A percentile compares a stretch with the other conserved stretches of the same genome.
Conservation (phyloP, 768 basidiomycete genomes). For the Collybiopsis luxurians region DNA sequence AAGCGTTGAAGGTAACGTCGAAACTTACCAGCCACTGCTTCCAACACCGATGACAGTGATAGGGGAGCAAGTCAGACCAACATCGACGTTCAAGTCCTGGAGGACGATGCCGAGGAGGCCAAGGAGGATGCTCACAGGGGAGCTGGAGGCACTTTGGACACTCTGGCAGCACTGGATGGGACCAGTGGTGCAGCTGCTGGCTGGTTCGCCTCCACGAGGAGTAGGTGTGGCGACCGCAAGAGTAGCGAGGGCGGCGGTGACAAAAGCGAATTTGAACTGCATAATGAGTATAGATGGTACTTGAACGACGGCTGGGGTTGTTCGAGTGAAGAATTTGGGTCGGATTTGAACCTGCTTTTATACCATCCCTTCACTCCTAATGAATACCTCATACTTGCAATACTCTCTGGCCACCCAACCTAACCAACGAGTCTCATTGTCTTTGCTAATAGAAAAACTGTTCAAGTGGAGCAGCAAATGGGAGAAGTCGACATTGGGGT, state of each 20-base stretch:
- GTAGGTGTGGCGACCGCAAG: conserved; percentile 6
- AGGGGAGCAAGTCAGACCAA: conserved; percentile 8
- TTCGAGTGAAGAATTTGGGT: not conserved
- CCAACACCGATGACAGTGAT: conserved; percentile 8
- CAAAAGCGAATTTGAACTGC: conserved; percentile 8
- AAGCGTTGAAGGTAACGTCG: not conserved
- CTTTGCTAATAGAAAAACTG: too few species aligned
- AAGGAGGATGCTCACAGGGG: conserved; percentile 12
- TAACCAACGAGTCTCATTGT: too few species aligned
- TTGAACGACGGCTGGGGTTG: not conserved
- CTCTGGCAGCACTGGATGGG: conserved; percentile 5
- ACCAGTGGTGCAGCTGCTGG: conserved; percentile 4
- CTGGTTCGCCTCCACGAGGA: conserved; percentile 4
- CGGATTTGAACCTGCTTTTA: not conserved
- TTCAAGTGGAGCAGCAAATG: too few species aligned
- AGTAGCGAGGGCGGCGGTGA: conserved; percentile 4
- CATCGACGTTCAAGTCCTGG: conserved; percentile 30
- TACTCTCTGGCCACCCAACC: too few species aligned
- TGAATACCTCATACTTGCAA: too few species aligned
- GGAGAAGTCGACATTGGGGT: too few species aligned
- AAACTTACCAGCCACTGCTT: conserved; percentile 4
- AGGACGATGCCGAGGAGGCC: conserved; percentile 40
- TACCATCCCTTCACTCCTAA: not conserved
- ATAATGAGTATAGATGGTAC: not conserved
- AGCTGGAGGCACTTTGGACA: not conserved